A percentile compares a stretch with the other conserved stretches of the same genome.
Conservation (phyloP, 116 monocot species). For the Posidonia oceanica region DNA sequence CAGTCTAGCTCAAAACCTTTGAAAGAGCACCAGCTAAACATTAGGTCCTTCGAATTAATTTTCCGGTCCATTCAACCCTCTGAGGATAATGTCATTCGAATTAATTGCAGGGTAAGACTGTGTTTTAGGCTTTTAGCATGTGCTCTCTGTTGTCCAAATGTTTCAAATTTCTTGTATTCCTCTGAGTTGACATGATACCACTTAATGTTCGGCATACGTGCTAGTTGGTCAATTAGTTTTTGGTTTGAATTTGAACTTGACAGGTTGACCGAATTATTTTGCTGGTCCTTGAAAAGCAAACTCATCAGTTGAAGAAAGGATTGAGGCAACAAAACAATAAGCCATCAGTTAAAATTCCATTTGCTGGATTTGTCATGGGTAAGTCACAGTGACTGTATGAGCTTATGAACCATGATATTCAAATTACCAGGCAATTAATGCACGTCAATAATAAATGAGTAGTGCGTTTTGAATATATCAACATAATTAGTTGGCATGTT, state of each 20-base stretch:
- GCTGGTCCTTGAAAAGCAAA: slow-evolving; percentile 37
- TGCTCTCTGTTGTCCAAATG: too few species aligned
- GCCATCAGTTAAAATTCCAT: slow-evolving; percentile 24
- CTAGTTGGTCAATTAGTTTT: not conserved
- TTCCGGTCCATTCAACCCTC: slow-evolving; percentile 16
- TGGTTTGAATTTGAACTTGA: not conserved
- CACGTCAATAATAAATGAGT: not conserved
- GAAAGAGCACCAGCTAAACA: not conserved
- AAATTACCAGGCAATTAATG: not conserved
- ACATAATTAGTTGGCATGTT: too few species aligned
- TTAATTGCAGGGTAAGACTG: slow-evolving; percentile 62
- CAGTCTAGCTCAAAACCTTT: slow-evolving; percentile 8
- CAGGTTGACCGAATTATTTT: slow-evolving; percentile 48
- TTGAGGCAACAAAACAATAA: slow-evolving; percentile 2
- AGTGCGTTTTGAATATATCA: too few species aligned
- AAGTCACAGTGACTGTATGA: slow-evolving; percentile 7
- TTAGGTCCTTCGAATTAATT: slow-evolving; percentile 12
- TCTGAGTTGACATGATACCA: too few species aligned
- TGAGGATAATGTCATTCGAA: slow-evolving; percentile 12
- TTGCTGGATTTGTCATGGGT: slow-evolving; percentile 81
- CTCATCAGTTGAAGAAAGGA: not conserved
- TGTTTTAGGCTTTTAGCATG: too few species aligned
- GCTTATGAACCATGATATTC: not conserved
- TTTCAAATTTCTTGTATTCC: too few species aligned
- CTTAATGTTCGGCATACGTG: too few species aligned